Percentiles rank a stretch among this genome's conserved stretches.
Conservation (phyloP, 768 basidiomycete species). For the Cystobasidium ongulense region DNA sequence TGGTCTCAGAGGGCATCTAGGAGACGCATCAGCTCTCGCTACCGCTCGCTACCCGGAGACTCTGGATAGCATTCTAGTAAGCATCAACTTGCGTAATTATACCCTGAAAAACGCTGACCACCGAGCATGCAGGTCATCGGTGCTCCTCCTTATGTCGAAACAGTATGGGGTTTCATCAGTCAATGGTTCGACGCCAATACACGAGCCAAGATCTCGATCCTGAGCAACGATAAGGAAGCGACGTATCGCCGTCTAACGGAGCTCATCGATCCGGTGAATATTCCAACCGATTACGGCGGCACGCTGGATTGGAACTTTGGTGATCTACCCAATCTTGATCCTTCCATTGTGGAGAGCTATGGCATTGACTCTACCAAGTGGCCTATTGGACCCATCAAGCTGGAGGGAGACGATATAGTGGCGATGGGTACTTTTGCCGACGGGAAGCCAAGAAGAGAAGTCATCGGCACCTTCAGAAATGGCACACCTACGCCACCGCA, state of each 20-base stretch:
- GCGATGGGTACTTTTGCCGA: constrained; percentile 3
- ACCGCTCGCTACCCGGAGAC: constrained; percentile 79
- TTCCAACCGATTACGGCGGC: constrained; percentile 69
- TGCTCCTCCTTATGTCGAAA: constrained; percentile 74
- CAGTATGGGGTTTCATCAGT: constrained; percentile 40
- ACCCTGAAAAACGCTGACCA: neutral
- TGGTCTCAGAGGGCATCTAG: constrained; percentile 61
- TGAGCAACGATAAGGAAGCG: constrained; percentile 42
- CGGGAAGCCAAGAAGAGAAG: constrained; percentile 9
- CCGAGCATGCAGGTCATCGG: constrained; percentile 48
- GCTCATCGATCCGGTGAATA: constrained; percentile 51
- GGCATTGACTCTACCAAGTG: constrained; percentile 20
- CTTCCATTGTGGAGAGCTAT: constrained; percentile 40
- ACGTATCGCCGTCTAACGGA: constrained; percentile 48
- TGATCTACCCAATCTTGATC: constrained; percentile 61
- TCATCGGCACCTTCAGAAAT: constrained; percentile 3
- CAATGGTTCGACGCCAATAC: constrained; percentile 60
- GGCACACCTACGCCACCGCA: neutral
- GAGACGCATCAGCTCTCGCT: constrained; percentile 64
- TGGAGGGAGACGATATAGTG: constrained; percentile 20
- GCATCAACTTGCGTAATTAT: neutral
- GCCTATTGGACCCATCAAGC: constrained; percentile 26
- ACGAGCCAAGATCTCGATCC: constrained; percentile 65
- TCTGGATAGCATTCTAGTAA: constrained; percentile 51
- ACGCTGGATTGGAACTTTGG: constrained; percentile 62